Evolutionary conservation across 495 filamentous ascomycete species (phyloP), one percentile per base, ranked within the genome.

Genomic region (Aspergillus wentii): DNA sequence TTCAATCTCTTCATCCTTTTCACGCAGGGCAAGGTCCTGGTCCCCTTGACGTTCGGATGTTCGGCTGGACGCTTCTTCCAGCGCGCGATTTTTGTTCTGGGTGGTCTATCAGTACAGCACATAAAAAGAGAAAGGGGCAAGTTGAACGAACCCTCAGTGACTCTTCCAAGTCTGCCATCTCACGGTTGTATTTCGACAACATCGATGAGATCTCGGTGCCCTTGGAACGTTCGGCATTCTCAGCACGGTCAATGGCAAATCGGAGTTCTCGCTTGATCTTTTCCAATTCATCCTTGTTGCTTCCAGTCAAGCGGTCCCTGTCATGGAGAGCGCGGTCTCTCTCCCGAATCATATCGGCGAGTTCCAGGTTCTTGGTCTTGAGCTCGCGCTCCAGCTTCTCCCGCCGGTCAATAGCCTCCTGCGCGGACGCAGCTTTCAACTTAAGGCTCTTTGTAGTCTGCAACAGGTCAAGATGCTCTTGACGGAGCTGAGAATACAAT

Each of bases 301-400:
- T 83, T 33, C 92, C 94, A 32, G 74, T 78, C 16, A 85, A 54
- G 32, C 92, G 80, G 54, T 98, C 92, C 46, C 86, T 80, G 30
- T 98, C 94, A 44, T 95, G 87, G 27, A 95, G 61, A n/a, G 92
- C 92, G 49, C 92, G 79, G 57, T 98, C 92, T 52, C 92, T 75
- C 61, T 98, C 92, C 4, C 92, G 80, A 41, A 98, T 98, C 92
- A 98, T 96, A 59, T 97, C 91, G 34, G 92, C 92, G 29, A 98
- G 69, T 63, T 98, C 94, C 13, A 97, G 72, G 57, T 97, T 98
- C 78, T 96, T 98, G 16, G 89, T 94, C 74, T 98, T 98, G 54
- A 97, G 83, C 62, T 98, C 92, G 8, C 91, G 81, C 65, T 96
- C 87, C 40, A 98, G 75, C 67, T 91, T 95, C 65, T 98, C 94